Conservation (phyloP, 1,139 yeast genomes). For the Saccharomyces hybrid region DNA sequence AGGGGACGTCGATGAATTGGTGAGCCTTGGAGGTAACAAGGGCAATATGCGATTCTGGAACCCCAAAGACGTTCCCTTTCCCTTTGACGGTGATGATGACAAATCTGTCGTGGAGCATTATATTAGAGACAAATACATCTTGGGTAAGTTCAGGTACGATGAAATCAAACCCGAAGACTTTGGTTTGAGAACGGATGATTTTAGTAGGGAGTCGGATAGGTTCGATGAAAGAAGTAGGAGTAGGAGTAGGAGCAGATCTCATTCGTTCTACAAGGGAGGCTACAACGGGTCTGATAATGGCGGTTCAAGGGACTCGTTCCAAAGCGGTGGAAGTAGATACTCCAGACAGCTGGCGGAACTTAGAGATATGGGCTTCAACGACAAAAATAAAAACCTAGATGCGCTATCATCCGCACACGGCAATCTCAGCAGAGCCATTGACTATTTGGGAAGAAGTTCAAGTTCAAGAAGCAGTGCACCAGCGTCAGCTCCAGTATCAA, state of each 20-base stretch:
- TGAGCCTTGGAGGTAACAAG: conserved; percentile 29
- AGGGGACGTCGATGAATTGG: conserved; percentile 27
- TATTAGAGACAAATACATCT: conserved; percentile 50
- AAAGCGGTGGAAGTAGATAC: conserved; percentile 2
- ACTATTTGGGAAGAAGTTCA: conserved; percentile 18
- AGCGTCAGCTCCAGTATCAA: conserved; percentile 14
- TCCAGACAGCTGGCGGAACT: conserved; percentile 23
- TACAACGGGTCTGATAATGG: conserved; percentile 6
- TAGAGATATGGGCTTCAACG: conserved; percentile 23
- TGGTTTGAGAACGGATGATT: conserved; percentile 8
- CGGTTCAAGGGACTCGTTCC: conserved; percentile 3
- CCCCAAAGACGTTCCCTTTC: conserved; percentile 51
- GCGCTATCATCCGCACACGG: conserved; percentile 31
- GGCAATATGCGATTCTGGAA: conserved; percentile 35
- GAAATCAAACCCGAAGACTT: conserved; percentile 22
- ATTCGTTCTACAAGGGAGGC: conserved; percentile 2
- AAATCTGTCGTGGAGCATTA: conserved; percentile 41
- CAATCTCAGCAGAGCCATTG: conserved; percentile 27
- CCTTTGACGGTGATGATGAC: conserved; percentile 46
- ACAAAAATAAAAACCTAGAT: conserved; percentile 30
- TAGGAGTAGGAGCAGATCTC: conserved; percentile 9
- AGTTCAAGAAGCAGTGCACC: conserved; percentile 6
- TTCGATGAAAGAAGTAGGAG: conserved; percentile 3
- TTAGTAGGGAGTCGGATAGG: conserved; percentile 1
- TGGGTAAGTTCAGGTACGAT: conserved; percentile 45